These are phyloP conservation scores for Phytophthora crassamura DNA, from an alignment of 352 stramenopile species.

Conservation along the genomic window DNA sequence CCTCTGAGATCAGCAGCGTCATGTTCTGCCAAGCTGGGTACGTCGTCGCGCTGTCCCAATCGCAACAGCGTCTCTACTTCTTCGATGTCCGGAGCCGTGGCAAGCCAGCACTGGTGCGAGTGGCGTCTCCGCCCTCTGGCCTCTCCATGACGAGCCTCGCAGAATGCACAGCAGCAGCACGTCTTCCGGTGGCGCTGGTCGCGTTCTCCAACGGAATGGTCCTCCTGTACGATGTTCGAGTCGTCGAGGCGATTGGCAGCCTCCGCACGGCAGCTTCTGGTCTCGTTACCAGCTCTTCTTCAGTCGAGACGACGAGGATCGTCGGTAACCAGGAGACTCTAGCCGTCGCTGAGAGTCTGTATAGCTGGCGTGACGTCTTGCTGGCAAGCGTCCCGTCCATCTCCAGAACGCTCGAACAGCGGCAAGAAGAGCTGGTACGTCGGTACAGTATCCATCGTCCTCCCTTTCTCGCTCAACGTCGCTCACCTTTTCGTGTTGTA, in stretches of 20 bases:
- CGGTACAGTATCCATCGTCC: background rate
- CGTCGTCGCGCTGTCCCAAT: constrained; percentile 46
- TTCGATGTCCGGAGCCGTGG: constrained; percentile 45
- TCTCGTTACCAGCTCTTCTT: background rate
- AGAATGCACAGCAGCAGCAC: constrained; percentile 18
- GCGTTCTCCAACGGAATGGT: constrained; percentile 55
- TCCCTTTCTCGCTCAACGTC: background rate
- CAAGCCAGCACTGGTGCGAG: constrained; percentile 36
- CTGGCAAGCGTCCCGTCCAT: constrained; percentile 41
- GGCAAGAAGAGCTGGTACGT: constrained; percentile 29
- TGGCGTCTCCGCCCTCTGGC: constrained; percentile 32
- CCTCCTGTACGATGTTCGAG: constrained; percentile 57
- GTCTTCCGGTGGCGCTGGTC: constrained; percentile 50
- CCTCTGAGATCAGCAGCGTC: constrained; percentile 16
- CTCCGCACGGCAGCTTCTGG: constrained; percentile 20
- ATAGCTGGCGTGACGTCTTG: constrained; percentile 57
- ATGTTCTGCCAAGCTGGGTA: constrained; percentile 28
- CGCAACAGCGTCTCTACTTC: constrained; percentile 50
- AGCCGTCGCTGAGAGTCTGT: constrained; percentile 20
- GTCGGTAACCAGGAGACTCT: constrained; percentile 15
- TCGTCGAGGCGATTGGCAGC: constrained; percentile 49
- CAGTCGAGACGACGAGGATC: background rate
- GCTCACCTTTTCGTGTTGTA: constrained; percentile 6
- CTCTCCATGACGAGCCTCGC: constrained; percentile 32
- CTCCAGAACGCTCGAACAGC: constrained; percentile 23